phyloP scores from a whole-genome alignment of 371 early-diverging fungal genomes.

The Mortierella sp. region DNA sequence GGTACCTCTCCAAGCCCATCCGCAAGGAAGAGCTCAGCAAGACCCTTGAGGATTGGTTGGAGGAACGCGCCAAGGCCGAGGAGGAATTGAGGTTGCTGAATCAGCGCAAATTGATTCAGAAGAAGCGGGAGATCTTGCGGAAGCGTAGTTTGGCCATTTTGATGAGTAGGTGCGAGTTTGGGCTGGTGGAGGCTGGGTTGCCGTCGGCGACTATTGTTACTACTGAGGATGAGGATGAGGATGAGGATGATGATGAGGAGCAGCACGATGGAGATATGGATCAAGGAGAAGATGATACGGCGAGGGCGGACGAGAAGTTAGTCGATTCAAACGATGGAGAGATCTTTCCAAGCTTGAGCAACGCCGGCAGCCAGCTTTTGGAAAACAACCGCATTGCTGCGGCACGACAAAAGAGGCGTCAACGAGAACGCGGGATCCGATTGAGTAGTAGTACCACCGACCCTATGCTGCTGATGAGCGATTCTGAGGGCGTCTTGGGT shows the following conservation, averaged over 20 bases:
- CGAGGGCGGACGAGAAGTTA: background rate
- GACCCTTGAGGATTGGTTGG: slow-evolving; percentile 37
- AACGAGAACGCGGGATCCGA: slow-evolving; percentile 1
- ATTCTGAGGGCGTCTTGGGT: slow-evolving; percentile 17
- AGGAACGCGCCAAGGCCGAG: slow-evolving; percentile 20
- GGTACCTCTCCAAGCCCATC: slow-evolving; percentile 54
- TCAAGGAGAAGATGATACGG: background rate
- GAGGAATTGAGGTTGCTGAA: slow-evolving; percentile 14
- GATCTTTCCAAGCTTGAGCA: background rate
- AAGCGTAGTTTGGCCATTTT: slow-evolving; percentile 29
- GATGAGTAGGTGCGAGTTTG: background rate
- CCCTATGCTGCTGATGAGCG: background rate
- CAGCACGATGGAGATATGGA: slow-evolving; percentile 13
- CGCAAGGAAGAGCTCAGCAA: slow-evolving; percentile 35
- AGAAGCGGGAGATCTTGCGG: slow-evolving; percentile 47
- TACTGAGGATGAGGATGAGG: slow-evolving; percentile 9
- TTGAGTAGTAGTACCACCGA: background rate
- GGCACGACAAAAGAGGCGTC: background rate
- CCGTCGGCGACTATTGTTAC: background rate
- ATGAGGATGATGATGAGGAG: slow-evolving; percentile 30
- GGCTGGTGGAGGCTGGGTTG: background rate
- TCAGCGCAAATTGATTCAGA: slow-evolving; percentile 29
- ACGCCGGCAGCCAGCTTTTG: background rate
- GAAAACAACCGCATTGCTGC: slow-evolving; percentile 1
- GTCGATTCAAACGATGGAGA: background rate